These are phyloP conservation scores for Suillus discolor DNA, from an alignment of 768 basidiomycete genomes.

Conservation along the genomic window DNA sequence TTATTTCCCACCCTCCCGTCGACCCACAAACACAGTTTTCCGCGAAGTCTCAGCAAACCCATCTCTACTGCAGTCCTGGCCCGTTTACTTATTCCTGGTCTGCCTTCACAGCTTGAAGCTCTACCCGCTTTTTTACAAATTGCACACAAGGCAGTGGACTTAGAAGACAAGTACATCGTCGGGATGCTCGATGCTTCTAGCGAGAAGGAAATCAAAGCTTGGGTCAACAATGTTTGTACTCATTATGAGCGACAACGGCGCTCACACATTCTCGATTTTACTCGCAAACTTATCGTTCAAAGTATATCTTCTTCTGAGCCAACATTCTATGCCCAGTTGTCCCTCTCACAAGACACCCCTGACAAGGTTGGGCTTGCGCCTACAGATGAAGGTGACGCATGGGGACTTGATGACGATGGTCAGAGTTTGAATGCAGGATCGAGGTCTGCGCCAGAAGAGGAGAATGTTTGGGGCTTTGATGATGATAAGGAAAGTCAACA, in stretches of 20 bases:
- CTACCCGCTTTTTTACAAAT: constrained; percentile 66
- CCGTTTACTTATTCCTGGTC: constrained; percentile 64
- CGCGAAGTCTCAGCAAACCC: constrained; percentile 62
- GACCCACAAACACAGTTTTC: constrained; percentile 47
- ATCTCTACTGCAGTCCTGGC: constrained; percentile 62
- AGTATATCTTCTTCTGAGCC: constrained; percentile 19
- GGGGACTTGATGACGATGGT: constrained; percentile 46
- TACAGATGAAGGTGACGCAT: constrained; percentile 39
- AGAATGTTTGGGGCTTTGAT: constrained; percentile 54
- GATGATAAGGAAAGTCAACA: constrained; percentile 38
- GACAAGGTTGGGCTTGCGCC: not conserved
- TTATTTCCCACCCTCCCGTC: constrained; percentile 60
- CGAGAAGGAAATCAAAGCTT: constrained; percentile 61
- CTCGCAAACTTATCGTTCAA: constrained; percentile 56
- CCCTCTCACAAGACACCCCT: constrained; percentile 11
- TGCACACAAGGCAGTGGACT: constrained; percentile 56
- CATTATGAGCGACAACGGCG: constrained; percentile 84
- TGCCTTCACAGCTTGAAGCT: constrained; percentile 63
- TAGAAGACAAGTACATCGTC: constrained; percentile 62
- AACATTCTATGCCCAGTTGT: constrained; percentile 30
- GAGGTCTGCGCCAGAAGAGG: constrained; percentile 35
- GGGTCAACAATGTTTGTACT: constrained; percentile 66
- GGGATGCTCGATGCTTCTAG: constrained; percentile 47
- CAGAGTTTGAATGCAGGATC: constrained; percentile 28
- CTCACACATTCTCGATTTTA: constrained; percentile 61